A percentile compares a stretch with the other conserved stretches of the same genome.
Evolutionary conservation across 2,329 filamentous ascomycete species (phyloP).

Genomic region (Cladophialophora bantiana): DNA sequence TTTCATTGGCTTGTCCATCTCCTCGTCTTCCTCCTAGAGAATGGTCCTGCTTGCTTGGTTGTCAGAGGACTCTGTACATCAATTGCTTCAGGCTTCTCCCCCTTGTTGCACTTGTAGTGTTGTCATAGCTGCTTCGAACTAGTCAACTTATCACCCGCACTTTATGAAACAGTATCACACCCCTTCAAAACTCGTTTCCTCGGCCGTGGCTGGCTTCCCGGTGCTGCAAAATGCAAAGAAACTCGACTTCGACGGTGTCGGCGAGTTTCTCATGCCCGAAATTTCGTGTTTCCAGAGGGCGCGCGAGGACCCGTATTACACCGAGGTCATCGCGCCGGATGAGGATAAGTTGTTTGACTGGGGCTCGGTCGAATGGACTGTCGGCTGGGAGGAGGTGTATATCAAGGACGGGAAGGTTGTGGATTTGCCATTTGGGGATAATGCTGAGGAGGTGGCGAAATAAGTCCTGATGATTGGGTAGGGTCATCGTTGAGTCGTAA

Average conservation of each 20-base stretch:
- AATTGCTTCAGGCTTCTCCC: neutral
- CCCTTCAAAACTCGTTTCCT: neutral
- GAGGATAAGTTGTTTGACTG: slow-evolving; percentile 17
- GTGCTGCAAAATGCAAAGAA: neutral
- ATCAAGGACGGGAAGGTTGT: slow-evolving; percentile 19
- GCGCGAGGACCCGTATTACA: slow-evolving; percentile 16
- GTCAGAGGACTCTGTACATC: neutral
- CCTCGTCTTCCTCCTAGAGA: too few species aligned
- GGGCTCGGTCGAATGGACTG: slow-evolving; percentile 6
- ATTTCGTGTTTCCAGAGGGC: slow-evolving; percentile 12
- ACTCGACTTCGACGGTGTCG: slow-evolving; percentile 12
- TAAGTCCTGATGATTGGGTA: neutral
- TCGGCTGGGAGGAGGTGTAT: slow-evolving; percentile 19
- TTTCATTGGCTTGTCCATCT: neutral
- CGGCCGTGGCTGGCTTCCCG: slow-evolving; percentile 8
- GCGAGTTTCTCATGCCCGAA: slow-evolving; percentile 16
- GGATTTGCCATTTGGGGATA: neutral
- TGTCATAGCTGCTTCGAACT: neutral
- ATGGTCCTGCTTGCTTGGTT: too few species aligned
- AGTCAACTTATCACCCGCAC: neutral
- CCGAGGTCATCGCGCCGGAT: slow-evolving; percentile 9
- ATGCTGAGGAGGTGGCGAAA: neutral
- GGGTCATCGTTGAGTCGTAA: neutral
- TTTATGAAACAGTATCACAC: slow-evolving; percentile 11
- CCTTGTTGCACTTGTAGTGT: neutral